Base-by-base conservation (phyloP, 805 yeast species). In the Metschnikowia bowlesiae region DNA sequence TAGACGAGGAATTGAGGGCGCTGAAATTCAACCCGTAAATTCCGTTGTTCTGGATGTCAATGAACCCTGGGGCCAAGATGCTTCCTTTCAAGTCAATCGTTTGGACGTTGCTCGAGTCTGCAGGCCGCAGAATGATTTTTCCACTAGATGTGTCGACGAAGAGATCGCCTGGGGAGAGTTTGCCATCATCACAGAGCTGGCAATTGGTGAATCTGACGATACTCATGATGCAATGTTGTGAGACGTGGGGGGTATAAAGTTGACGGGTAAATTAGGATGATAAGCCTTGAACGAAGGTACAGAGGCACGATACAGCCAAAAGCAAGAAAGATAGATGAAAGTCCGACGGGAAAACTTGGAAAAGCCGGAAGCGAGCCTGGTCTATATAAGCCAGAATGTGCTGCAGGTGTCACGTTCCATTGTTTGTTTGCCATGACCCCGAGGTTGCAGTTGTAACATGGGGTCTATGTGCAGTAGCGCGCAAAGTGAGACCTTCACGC, bases 41-140 rank as follows among this genome's bases (percentile, higher is more conserved):
- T 9, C 84, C 85, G 54, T 81, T 81, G 52, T 79, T 77, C 61
- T 81, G 85, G 53, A 78, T 72, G 59, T 81, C 85, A 10, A 81
- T 64, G 59, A 74, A 79, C 1, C 85, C 85, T 0, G 85, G 84
- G 0, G 82, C 74, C 33, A 81, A 53, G 31, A 77, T 68, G 16
- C 62, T 57, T 4, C 81, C 83, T n/a, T 71, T 54, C 44, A 81
- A 63, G 54, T 81, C 82, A 11, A 80, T 60, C 3, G 62, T 62
- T 39, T 62, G 63, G 39, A 57, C 28, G 32, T 35, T 44, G 35
- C 53, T 46, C 33, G 13, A 37, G 28, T 51, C 52, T 7, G 49
- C 39, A 2, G 74, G 71, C 10, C 13, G 32, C 3, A 61, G 51
- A 26, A 71, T 61, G n/a, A 80, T 79, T 48, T 64, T 68, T 1